phyloP scores from a whole-genome alignment of 2,329 filamentous ascomycete genomes.

The Paraphaeosphaeria sporulosa region DNA sequence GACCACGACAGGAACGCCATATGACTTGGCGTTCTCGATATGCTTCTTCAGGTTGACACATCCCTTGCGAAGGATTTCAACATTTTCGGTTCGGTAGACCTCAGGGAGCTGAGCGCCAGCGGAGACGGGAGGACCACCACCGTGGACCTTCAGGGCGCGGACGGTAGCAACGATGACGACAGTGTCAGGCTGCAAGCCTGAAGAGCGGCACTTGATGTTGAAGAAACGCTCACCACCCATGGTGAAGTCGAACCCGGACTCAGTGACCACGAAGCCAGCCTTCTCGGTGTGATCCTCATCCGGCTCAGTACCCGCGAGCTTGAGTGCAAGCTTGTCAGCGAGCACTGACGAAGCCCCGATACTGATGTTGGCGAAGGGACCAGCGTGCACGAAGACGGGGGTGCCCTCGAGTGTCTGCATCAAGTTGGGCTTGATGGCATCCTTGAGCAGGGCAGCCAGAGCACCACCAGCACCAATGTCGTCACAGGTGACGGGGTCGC shows the following conservation, averaged over 20 bases:
- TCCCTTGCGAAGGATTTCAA: slow-evolving; percentile 86
- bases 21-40: slow-evolving; percentile 86
- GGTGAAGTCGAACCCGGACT: slow-evolving; percentile 98
- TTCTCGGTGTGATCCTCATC: slow-evolving; percentile 85
- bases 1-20: slow-evolving; percentile 92
- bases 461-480: slow-evolving; percentile 93
- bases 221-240: slow-evolving; percentile 99
- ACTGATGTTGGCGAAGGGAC: slow-evolving; percentile 97
- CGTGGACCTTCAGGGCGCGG: slow-evolving; percentile 94
- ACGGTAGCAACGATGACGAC: slow-evolving; percentile 96
- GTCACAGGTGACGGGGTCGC: slow-evolving; percentile 94
- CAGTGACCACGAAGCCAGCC: slow-evolving; percentile 92
- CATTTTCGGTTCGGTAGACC: slow-evolving; percentile 92
- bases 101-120: slow-evolving; percentile 85
- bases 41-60: slow-evolving; percentile 97
- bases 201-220: slow-evolving; percentile 99
- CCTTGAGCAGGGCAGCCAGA: slow-evolving; percentile 92
- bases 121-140: slow-evolving; percentile 91
- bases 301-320: slow-evolving; percentile 91
- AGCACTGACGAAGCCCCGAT: slow-evolving; percentile 96
- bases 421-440: slow-evolving; percentile 97
- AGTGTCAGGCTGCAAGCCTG: slow-evolving; percentile 88
- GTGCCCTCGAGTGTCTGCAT: slow-evolving; percentile 99
- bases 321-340: slow-evolving; percentile 93
- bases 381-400: slow-evolving; percentile 95